These are phyloP conservation scores for Gossypium davidsonii DNA, from an alignment of 441 rosid genomes.

Conservation along the genomic window DNA sequence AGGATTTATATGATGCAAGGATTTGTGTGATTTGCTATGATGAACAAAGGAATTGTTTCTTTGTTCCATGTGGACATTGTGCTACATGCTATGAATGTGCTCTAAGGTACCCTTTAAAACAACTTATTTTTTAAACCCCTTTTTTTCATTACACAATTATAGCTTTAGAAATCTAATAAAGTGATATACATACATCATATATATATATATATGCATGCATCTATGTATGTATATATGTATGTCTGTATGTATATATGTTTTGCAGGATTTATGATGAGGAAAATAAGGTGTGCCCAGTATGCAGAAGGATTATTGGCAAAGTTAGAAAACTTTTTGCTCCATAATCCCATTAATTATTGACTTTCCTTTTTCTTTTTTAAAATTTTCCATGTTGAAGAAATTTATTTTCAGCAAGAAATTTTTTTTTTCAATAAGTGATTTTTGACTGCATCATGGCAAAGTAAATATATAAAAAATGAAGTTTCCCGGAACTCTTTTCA, in stretches of 20 bases:
- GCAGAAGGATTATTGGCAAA: constrained; percentile 30
- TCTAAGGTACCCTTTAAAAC: constrained; percentile 21
- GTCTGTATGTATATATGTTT: not conserved
- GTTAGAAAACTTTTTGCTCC: constrained; percentile 27
- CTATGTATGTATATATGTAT: not conserved
- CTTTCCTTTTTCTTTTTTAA: not conserved
- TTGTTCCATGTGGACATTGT: constrained; percentile 40
- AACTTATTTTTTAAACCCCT: not conserved
- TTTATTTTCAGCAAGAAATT: too few relatives aligned
- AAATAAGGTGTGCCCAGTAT: constrained; percentile 27
- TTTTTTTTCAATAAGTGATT: too few relatives aligned
- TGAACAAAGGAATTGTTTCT: constrained; percentile 36
- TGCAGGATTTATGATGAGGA: constrained; percentile 33
- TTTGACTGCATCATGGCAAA: too few relatives aligned
- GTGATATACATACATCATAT: not conserved
- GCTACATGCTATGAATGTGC: constrained; percentile 37
- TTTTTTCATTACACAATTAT: not conserved
- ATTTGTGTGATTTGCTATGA: constrained; percentile 37
- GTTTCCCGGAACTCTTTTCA: too few relatives aligned
- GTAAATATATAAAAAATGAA: too few relatives aligned
- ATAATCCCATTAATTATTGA: not conserved
- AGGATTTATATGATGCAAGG: constrained; percentile 30
- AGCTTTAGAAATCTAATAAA: not conserved
- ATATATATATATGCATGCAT: not conserved
- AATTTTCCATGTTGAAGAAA: too few relatives aligned